phyloP scores from a whole-genome alignment of 192 early-diverging fungal species.

The Spizellomyces punctatus region DNA sequence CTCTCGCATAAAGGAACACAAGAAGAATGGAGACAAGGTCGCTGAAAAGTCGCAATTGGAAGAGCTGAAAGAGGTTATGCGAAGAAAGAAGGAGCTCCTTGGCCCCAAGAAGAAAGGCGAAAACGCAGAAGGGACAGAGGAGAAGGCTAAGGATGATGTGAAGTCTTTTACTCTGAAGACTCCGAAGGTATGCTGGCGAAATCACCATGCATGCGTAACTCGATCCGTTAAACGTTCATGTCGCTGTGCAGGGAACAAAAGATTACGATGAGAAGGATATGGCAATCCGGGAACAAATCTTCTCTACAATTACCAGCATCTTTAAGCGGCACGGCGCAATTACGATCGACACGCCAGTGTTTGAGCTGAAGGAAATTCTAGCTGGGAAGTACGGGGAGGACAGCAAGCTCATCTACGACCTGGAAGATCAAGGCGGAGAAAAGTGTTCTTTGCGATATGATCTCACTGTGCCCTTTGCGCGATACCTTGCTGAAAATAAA shows the following conservation, averaged over 20 bases:
- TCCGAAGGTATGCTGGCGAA: conserved; percentile 25
- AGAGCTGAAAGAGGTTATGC: conserved; percentile 22
- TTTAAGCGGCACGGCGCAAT: conserved; percentile 98
- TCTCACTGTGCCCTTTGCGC: conserved; percentile 96
- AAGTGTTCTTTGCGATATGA: conserved; percentile 95
- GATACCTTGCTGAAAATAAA: conserved; percentile 92
- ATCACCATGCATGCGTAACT: not conserved
- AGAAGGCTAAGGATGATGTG: not conserved
- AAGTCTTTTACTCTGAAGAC: conserved; percentile 34
- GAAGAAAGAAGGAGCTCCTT: conserved; percentile 24
- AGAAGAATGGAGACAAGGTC: conserved; percentile 27
- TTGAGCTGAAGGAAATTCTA: conserved; percentile 96
- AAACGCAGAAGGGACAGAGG: not conserved
- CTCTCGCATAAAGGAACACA: conserved; percentile 16
- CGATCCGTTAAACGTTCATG: not conserved
- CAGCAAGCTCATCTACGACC: conserved; percentile 97
- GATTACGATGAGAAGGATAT: conserved; percentile 96
- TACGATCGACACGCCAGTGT: conserved; percentile 98
- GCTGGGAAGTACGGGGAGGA: conserved; percentile 98
- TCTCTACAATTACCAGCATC: conserved; percentile 78
- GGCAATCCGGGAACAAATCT: conserved; percentile 93
- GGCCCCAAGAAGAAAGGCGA: conserved; percentile 18
- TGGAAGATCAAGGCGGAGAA: conserved; percentile 97
- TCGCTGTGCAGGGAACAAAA: conserved; percentile 74
- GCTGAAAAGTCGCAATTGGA: conserved; percentile 19